Evolutionary conservation across 805 yeast genomes (phyloP).

Genomic region (Vanderwaltozyma yarrowii): DNA sequence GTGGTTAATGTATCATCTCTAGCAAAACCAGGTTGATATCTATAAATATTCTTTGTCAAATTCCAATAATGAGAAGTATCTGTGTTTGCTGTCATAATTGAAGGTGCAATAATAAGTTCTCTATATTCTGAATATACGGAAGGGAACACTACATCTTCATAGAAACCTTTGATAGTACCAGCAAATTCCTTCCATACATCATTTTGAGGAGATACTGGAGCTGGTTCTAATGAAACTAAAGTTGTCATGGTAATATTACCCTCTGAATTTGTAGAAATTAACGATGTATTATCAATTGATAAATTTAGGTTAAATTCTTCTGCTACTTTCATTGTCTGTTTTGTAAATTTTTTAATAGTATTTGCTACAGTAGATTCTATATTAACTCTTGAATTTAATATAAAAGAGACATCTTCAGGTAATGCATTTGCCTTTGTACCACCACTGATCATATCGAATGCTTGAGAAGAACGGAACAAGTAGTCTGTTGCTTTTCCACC

Average conservation of each 20-base stretch:
- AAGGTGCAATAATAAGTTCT: slow-evolving; percentile 34
- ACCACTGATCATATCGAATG: slow-evolving; percentile 56
- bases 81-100: slow-evolving; percentile 48
- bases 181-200: slow-evolving; percentile 34
- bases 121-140: not conserved
- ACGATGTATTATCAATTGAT: slow-evolving; percentile 11
- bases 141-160: slow-evolving; percentile 37
- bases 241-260: slow-evolving; percentile 25
- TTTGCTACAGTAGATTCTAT: slow-evolving; percentile 42
- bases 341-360: slow-evolving; percentile 31
- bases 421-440: slow-evolving; percentile 71
- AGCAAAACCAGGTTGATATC: slow-evolving; percentile 31
- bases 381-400: slow-evolving; percentile 56
- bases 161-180: slow-evolving; percentile 46
- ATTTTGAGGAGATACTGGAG: slow-evolving; percentile 31
- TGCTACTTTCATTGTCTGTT: slow-evolving; percentile 35
- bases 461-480: slow-evolving; percentile 44
- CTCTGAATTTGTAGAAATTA: slow-evolving; percentile 17
- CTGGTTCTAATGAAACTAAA: slow-evolving; percentile 27
- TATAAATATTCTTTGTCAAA: slow-evolving; percentile 45
- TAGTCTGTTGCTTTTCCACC: slow-evolving; percentile 28
- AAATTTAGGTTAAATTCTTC: slow-evolving; percentile 39
- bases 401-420: slow-evolving; percentile 49
- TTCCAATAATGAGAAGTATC: slow-evolving; percentile 54
- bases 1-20: slow-evolving; percentile 12